Conservation (phyloP, 306 rosid genomes). For the Acacia confusa region DNA sequence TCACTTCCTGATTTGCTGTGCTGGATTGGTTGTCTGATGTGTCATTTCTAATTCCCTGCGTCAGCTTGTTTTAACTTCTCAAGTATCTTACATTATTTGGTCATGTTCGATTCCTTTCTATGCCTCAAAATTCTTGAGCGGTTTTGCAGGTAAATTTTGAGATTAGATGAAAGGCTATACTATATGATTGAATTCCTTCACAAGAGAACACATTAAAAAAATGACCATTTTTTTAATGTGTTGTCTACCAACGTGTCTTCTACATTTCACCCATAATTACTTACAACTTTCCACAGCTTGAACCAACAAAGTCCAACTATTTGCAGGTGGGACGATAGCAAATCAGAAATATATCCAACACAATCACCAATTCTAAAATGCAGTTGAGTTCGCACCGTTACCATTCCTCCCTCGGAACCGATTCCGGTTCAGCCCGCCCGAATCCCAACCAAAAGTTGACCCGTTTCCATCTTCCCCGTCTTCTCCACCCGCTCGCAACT, state of each 20-base stretch:
- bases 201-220: not conserved
- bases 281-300: not conserved
- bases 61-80: not conserved
- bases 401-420: slow-evolving; percentile 47
- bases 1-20: not conserved
- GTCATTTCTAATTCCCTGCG: not conserved
- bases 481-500: slow-evolving; percentile 51
- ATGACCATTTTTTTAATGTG: not conserved
- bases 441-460: slow-evolving; percentile 31
- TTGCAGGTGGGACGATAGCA: not conserved
- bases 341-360: not conserved
- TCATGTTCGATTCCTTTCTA: not conserved
- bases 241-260: not conserved
- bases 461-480: slow-evolving; percentile 36
- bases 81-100: not conserved
- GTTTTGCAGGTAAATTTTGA: not conserved
- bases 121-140: not conserved
- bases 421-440: slow-evolving; percentile 39
- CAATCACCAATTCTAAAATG: slow-evolving; percentile 46
- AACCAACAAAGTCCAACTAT: slow-evolving; percentile 31
- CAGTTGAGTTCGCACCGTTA: slow-evolving; percentile 46
- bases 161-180: not conserved
- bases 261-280: slow-evolving; percentile 1
- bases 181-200: not conserved
- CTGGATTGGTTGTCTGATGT: not conserved